phyloP scores from a whole-genome alignment of 257 asterid species.

The Solanum chaucha region DNA sequence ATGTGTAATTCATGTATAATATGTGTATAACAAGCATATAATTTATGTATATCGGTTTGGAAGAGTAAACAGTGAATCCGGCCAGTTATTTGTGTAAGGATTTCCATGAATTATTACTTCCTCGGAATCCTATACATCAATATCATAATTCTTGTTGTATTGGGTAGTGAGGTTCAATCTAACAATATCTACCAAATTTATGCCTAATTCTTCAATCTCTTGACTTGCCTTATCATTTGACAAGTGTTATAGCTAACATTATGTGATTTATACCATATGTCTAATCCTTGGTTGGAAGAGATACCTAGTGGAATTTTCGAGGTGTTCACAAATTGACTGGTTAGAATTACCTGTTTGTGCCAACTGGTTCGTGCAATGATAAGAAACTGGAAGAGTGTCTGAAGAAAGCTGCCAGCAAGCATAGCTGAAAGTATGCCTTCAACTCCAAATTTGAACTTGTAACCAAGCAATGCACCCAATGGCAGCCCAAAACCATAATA shows the following conservation, averaged over 20 bases:
- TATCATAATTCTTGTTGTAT: not conserved
- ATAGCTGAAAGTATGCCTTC: conserved; percentile 31
- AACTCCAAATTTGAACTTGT: conserved; percentile 15
- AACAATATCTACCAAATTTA: not conserved
- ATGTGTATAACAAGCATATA: not conserved
- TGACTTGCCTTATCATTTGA: not conserved
- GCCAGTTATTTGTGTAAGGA: not conserved
- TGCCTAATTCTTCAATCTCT: not conserved
- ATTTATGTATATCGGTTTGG: not conserved
- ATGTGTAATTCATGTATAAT: not conserved
- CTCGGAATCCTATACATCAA: not conserved
- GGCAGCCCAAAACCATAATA: conserved; percentile 29
- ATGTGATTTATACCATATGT: not conserved
- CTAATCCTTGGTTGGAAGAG: not conserved
- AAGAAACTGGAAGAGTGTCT: conserved; percentile 13
- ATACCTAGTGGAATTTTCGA: not conserved
- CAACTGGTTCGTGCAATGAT: conserved; percentile 14
- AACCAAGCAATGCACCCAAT: conserved; percentile 24
- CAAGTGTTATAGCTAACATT: not conserved
- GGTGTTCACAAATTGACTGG: not conserved
- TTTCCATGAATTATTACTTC: not conserved
- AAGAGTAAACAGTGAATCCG: not conserved
- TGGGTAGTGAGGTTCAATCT: not conserved
- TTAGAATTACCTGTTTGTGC: conserved; percentile 19
- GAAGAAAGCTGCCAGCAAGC: conserved; percentile 25